Base-by-base conservation (phyloP, 805 yeast genomes). In the Saccharomycopsis javanensis region DNA sequence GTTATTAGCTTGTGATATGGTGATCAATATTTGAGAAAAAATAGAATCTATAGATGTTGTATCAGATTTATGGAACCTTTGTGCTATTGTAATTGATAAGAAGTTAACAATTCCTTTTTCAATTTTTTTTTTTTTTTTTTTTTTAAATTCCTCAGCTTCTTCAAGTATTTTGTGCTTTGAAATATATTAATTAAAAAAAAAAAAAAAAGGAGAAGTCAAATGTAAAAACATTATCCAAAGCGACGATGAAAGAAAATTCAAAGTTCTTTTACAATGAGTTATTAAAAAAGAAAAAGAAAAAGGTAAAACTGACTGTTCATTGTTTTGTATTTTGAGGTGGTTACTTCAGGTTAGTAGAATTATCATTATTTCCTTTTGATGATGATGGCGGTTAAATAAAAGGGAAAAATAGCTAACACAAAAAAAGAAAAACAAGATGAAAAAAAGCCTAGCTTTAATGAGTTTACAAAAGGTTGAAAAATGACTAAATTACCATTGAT, bases 11-110 rank as follows among this genome's bases (percentile, higher is more conserved):
- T 34, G 15, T 6, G 18, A 42, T 42, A 18, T 20, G 50, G n/a
- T 42, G 18, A 18, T 18, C 38, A 34, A n/a, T 15, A n/a, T n/a
- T n/a, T n/a, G n/a, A n/a, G n/a, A n/a, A n/a, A n/a, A n/a, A n/a
- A n/a, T n/a, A n/a, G n/a, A n/a, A n/a, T n/a, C n/a, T n/a, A n/a
- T n/a, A n/a, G n/a, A n/a, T n/a, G n/a, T n/a, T n/a, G n/a, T n/a
- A n/a, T n/a, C n/a, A n/a, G n/a, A 31, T 6, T 54, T n/a, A 53
- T 51, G 33, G 85, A 80, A 64, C 66, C 70, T 65, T 64, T 80
- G 45, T 85, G 84, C 15, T 72, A 84, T 67, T 72, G 80, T 63
- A 70, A 50, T 66, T 2, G 61, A 78, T 20, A 84, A 80, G 65
- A 35, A 71, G 23, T 31, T 76, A 3, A 66, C 77, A 3, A 67